phyloP scores from a whole-genome alignment of 2,329 filamentous ascomycete species.

The Cytospora schulzeri region DNA sequence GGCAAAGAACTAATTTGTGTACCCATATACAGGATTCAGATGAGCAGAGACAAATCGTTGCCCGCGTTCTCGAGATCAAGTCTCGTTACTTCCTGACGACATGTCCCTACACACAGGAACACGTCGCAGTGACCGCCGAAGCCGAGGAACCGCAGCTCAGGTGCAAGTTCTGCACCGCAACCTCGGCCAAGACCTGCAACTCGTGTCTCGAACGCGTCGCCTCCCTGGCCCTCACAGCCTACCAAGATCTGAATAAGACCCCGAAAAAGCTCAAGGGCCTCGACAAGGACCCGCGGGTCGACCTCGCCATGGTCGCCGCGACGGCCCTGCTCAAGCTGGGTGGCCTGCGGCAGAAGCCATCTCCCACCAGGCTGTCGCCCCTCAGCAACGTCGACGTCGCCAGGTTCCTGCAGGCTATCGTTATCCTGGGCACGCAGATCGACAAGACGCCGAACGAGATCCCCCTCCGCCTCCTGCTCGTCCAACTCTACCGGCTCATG shows the following conservation, averaged over 20 bases:
- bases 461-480: slow-evolving; percentile 51
- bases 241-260: slow-evolving; percentile 31
- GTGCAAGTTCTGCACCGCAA: slow-evolving; percentile 31
- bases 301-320: slow-evolving; percentile 38
- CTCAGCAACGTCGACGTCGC: slow-evolving; percentile 33
- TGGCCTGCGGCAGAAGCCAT: slow-evolving; percentile 29
- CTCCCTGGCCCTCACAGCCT: slow-evolving; percentile 29
- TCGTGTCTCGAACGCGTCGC: slow-evolving; percentile 31
- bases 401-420: slow-evolving; percentile 50
- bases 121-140: slow-evolving; percentile 30
- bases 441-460: slow-evolving; percentile 48
- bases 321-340: slow-evolving; percentile 37
- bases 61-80: slow-evolving; percentile 44
- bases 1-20: background rate
- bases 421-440: slow-evolving; percentile 54
- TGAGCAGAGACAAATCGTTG: slow-evolving; percentile 15
- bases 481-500: slow-evolving; percentile 54
- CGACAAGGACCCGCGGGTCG: slow-evolving; percentile 38
- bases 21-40: slow-evolving; percentile 3
- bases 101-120: slow-evolving; percentile 38
- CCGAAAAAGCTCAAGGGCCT: slow-evolving; percentile 29
- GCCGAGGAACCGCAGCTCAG: slow-evolving; percentile 28
- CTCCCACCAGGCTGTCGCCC: slow-evolving; percentile 24
- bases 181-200: slow-evolving; percentile 25
- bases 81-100: slow-evolving; percentile 49